Evolutionary conservation across 768 basidiomycete species (phyloP).

Genomic region (Boletus rubropictus): DNA sequence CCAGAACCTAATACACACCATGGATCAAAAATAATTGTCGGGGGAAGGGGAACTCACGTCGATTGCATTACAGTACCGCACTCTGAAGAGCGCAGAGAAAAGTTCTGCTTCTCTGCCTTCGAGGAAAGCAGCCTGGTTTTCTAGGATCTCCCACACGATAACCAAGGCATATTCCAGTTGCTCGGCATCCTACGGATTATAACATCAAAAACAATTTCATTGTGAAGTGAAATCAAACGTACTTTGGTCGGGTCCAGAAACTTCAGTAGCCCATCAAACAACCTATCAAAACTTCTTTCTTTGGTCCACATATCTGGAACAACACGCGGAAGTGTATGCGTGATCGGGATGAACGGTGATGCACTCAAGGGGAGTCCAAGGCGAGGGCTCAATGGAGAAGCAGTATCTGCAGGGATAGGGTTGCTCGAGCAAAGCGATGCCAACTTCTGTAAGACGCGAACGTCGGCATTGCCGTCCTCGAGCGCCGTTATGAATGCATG

Average conservation of each 20-base stretch:
- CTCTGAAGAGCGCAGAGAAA: slow-evolving; percentile 61
- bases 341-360: slow-evolving; percentile 48
- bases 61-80: slow-evolving; percentile 67
- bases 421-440: slow-evolving; percentile 59
- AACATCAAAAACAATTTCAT: not conserved
- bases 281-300: slow-evolving; percentile 60
- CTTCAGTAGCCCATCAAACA: slow-evolving; percentile 60
- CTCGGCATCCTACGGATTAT: slow-evolving; percentile 46
- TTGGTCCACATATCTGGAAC: slow-evolving; percentile 66
- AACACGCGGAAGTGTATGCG: slow-evolving; percentile 35
- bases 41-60: slow-evolving; percentile 44
- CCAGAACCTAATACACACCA: slow-evolving; percentile 52
- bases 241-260: slow-evolving; percentile 65
- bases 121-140: slow-evolving; percentile 62
- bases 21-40: not conserved
- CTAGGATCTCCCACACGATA: slow-evolving; percentile 77
- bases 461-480: slow-evolving; percentile 45
- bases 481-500: slow-evolving; percentile 49
- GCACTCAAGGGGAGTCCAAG: slow-evolving; percentile 48
- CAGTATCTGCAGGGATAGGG: slow-evolving; percentile 37
- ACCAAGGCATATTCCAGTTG: slow-evolving; percentile 75
- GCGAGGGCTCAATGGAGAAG: slow-evolving; percentile 50
- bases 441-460: slow-evolving; percentile 57
- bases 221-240: slow-evolving; percentile 17
- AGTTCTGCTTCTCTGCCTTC: slow-evolving; percentile 79